Evolutionary conservation across 1,284 basidiomycete species (phyloP), one percentile per base, ranked within the genome.

Genomic region (Microbotryum intermedium): DNA sequence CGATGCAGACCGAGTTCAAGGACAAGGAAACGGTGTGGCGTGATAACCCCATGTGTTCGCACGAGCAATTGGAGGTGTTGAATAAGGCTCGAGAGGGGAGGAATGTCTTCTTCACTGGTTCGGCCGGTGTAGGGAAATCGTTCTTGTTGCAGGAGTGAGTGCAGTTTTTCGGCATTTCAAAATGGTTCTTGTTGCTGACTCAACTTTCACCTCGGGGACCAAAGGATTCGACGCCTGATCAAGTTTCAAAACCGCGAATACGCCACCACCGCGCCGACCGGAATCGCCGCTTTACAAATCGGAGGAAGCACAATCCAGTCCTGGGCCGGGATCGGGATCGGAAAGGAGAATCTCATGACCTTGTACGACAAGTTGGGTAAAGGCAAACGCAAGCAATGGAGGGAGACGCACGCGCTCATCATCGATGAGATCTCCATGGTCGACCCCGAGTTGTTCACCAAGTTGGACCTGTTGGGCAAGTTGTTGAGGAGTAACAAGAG

Each of bases 241-340:
- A 59, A 62, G 52, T 30, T 48, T 30, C 13, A 60, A 48, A 47
- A 64, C 29, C 44, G 60, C 4, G 48, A 52, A 2, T 62, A 34
- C 52, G 54, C 60, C 26, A 47, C 69, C 47, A 71, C 70, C 0
- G 70, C 69, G 0, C 66, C 70, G 3, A 71, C 70, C 0, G 76
- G 76, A 8, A 76, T 77, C 65, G 75, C 76, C 0, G 73, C 73
- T 0, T 53, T 65, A 6, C 65, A 70, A 43, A 58, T 72, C 28
- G 59, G 60, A 21, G 71, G 71, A 11, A 51, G 53, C 30, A 71
- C 70, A 2, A 39, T 70, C 0, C 65, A 70, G 34, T 64, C 61
- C 21, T 69, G 60, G 59, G 57, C 62, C 3, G 57, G 55, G 0
- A 42, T 65, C 26, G 66, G 66, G 0, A 49, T 67, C 16, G 60